phyloP scores from a whole-genome alignment of 441 rosid genomes.

The Melastoma candidum region DNA sequence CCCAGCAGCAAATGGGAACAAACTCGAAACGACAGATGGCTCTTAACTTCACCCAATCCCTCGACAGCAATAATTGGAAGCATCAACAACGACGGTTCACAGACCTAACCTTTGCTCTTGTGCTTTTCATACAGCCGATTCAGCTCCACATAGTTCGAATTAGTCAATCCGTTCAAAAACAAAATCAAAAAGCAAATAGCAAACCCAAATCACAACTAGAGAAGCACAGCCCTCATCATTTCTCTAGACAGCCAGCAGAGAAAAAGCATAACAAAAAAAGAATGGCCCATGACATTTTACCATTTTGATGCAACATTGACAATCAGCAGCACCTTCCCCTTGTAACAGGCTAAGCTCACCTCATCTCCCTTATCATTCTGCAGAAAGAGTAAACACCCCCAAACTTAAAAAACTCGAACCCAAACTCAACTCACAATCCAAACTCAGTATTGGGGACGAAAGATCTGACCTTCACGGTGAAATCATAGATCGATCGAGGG shows the following conservation, averaged over 20 bases:
- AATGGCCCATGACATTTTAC: slow-evolving; percentile 19
- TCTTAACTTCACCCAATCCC: too few relatives aligned
- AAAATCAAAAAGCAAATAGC: background rate
- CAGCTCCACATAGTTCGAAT: slow-evolving; percentile 69
- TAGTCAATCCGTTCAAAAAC: slow-evolving; percentile 70
- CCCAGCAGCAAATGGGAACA: background rate
- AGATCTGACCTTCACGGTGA: slow-evolving; percentile 47
- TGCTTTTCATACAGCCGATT: slow-evolving; percentile 63
- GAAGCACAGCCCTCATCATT: too few relatives aligned
- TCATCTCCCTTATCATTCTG: slow-evolving; percentile 68
- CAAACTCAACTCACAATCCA: too few relatives aligned
- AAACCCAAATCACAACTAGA: background rate
- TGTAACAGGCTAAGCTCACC: slow-evolving; percentile 46
- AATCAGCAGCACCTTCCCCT: slow-evolving; percentile 65
- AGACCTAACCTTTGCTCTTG: slow-evolving; percentile 55
- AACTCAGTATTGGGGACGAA: too few relatives aligned
- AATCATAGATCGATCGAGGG: slow-evolving; percentile 46
- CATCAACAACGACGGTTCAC: background rate
- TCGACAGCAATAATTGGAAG: background rate
- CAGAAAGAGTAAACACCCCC: background rate
- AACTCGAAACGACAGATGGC: too few relatives aligned
- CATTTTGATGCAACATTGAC: slow-evolving; percentile 95
- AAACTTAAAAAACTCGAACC: too few relatives aligned
- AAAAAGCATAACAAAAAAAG: background rate
- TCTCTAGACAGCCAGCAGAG: too few relatives aligned